Evolutionary conservation across 2,329 filamentous ascomycete species (phyloP), one percentile per base, ranked within the genome.

Genomic region (Lasiodiplodia sp.): DNA sequence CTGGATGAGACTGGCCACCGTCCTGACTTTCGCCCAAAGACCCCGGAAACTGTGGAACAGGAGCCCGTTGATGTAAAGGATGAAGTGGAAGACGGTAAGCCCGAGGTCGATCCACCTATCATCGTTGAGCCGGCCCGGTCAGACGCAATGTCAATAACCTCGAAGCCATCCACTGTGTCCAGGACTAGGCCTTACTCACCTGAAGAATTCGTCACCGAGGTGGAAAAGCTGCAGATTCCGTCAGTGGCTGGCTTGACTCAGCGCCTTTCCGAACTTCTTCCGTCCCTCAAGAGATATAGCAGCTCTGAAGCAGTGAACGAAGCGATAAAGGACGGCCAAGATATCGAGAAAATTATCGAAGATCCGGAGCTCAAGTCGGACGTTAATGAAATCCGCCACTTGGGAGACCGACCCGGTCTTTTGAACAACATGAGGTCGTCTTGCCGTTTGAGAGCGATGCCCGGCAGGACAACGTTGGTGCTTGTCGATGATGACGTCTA

Each of bases 211-310:
- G 75, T 84, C 31, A 77, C 76, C 52, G 83, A 85, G 72, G 77
- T 84, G 71, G 80, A 83, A 31, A 78, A 80, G 37, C 73, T 85
- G 25, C 81, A 80, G 4, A 80, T 85, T 28, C 83, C 83, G 18
- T 83, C 81, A 4, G 78, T 84, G 18, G 77, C 76, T 34, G 81
- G 77, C 12, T 75, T 85, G 8, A 84, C 83, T 2, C 78, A 83
- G 62, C 79, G 82, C 23, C 73, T 85, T 14, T 83, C 83, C 0
- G 80, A 82, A 72, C 75, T 84, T 14, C 71, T 85, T 21, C 83
- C 83, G 5, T 80, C 80, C 11, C 70, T 85, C 63, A 78, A 74
- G 28, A 79, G 80, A 63, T 75, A 81, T 55, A 78, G 80, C 66
- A 75, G 79, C 25, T 77, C 79, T 40, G 79, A 76, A 57, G 69